phyloP scores from a whole-genome alignment of 306 rosid genomes.

The Glycine latifolia region DNA sequence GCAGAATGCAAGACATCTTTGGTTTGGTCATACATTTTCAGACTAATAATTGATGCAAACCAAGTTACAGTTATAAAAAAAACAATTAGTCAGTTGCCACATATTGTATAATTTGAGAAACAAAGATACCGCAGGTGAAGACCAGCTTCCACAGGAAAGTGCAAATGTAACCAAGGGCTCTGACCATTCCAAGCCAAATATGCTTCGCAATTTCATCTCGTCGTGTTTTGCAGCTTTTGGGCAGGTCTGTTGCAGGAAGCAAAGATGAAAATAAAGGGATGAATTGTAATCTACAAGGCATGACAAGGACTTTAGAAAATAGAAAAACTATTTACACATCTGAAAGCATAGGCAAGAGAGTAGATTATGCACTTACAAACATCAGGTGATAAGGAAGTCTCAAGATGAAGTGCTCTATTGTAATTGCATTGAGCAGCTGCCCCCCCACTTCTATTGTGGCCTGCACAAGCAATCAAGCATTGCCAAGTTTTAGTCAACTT shows the following conservation, averaged over 20 bases:
- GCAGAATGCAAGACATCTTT: not conserved
- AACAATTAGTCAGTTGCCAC: not conserved
- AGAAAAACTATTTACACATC: not conserved
- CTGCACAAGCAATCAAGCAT: slow-evolving; percentile 52
- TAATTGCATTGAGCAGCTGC: slow-evolving; percentile 73
- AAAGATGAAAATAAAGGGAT: slow-evolving; percentile 41
- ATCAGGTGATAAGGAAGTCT: slow-evolving; percentile 85
- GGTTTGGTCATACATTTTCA: not conserved
- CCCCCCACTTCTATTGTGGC: slow-evolving; percentile 80
- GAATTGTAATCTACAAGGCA: slow-evolving; percentile 34
- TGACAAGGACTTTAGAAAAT: not conserved
- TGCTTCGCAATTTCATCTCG: slow-evolving; percentile 74
- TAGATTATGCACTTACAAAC: slow-evolving; percentile 64
- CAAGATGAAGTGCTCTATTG: slow-evolving; percentile 88
- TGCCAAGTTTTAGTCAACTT: slow-evolving; percentile 5
- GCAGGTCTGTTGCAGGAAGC: slow-evolving; percentile 63
- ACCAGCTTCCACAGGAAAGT: slow-evolving; percentile 94
- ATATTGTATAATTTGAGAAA: slow-evolving; percentile 1
- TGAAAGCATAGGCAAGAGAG: slow-evolving; percentile 7
- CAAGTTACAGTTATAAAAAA: not conserved
- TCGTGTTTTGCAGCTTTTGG: slow-evolving; percentile 71
- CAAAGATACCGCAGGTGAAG: slow-evolving; percentile 83
- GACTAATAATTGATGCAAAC: slow-evolving; percentile 19
- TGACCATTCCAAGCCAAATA: slow-evolving; percentile 87
- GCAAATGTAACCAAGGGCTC: slow-evolving; percentile 93